These are phyloP conservation scores for Paulownia fortunei DNA, from an alignment of 257 asterid species.

Conservation along the genomic window DNA sequence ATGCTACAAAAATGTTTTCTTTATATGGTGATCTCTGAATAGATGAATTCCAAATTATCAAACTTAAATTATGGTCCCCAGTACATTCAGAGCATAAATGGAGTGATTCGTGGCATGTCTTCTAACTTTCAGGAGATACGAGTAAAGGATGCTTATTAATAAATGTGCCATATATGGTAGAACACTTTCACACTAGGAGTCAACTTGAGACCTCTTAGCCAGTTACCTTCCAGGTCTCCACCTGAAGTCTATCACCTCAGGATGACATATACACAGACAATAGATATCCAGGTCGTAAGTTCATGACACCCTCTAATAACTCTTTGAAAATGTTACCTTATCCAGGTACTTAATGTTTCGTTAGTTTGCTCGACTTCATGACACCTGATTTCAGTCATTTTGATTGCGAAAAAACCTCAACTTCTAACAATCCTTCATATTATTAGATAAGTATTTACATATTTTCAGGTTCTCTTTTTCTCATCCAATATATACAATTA, in stretches of 20 bases:
- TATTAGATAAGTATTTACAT: background rate
- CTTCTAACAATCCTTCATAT: background rate
- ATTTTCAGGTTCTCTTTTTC: background rate
- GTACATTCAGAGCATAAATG: background rate
- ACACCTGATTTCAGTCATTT: background rate
- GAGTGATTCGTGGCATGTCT: background rate
- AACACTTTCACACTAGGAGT: background rate
- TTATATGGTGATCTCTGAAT: background rate
- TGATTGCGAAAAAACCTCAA: background rate
- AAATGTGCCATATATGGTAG: background rate
- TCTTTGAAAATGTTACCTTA: background rate
- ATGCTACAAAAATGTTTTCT: background rate
- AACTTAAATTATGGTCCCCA: background rate
- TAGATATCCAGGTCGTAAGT: conserved; percentile 10
- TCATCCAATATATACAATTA: background rate
- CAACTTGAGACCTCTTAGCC: conserved; percentile 6
- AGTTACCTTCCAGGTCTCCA: background rate
- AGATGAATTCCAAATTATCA: background rate
- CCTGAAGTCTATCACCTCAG: background rate
- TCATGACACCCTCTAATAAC: background rate
- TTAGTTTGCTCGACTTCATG: conserved; percentile 15
- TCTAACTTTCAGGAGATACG: background rate
- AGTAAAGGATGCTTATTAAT: background rate
- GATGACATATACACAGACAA: background rate
- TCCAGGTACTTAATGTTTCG: background rate